These are phyloP conservation scores for Starmera dryadoides DNA, from an alignment of 805 yeast species.

Conservation along the genomic window DNA sequence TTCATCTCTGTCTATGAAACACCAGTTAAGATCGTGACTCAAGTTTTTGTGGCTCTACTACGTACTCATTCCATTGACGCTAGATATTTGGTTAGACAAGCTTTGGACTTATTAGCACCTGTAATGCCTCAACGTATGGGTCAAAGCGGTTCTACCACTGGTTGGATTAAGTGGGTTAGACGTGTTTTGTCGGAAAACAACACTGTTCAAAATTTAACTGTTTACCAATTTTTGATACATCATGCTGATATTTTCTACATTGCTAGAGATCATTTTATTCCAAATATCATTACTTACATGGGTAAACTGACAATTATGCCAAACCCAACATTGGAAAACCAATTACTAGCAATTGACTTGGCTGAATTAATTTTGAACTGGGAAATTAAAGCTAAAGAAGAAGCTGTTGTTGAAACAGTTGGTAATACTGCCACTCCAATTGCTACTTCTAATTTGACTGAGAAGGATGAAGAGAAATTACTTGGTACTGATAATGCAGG, in stretches of 20 bases:
- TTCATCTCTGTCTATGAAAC: conserved; percentile 87
- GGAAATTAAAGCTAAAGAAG: conserved; percentile 52
- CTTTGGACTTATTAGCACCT: conserved; percentile 83
- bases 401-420: conserved; percentile 6
- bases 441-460: conserved; percentile 24
- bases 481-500: conserved; percentile 6
- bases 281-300: conserved; percentile 87
- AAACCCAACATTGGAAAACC: conserved; percentile 75
- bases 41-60: conserved; percentile 83
- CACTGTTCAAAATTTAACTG: conserved; percentile 77
- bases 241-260: conserved; percentile 80
- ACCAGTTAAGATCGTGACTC: conserved; percentile 81
- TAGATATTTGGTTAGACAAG: conserved; percentile 74
- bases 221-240: conserved; percentile 82
- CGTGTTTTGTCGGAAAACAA: conserved; percentile 86
- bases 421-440: conserved; percentile 17
- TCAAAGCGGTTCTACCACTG: conserved; percentile 36
- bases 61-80: conserved; percentile 84
- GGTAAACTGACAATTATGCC: conserved; percentile 78
- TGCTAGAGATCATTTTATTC: conserved; percentile 83
- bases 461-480: conserved; percentile 19
- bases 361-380: conserved; percentile 81
- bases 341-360: conserved; percentile 77
- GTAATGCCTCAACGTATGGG: conserved; percentile 65
- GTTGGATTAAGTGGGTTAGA: conserved; percentile 94